Conservation (phyloP, 345 rosid genomes). For the Eucalyptus pumila region DNA sequence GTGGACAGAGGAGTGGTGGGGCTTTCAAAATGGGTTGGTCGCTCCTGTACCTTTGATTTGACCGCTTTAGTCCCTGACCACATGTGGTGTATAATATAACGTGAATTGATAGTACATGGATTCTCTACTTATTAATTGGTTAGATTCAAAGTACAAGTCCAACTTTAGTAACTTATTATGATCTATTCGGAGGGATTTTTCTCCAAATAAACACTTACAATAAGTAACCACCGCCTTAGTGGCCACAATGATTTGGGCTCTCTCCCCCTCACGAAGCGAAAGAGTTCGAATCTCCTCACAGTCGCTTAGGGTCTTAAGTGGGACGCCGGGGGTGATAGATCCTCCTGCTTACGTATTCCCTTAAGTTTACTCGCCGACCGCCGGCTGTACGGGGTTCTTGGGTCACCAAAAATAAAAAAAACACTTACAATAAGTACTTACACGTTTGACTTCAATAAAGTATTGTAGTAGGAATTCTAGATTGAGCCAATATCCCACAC, state of each 20-base stretch:
- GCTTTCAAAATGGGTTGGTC: not conserved
- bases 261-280: too few relatives aligned
- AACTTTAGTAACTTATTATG: not conserved
- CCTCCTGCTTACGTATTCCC: too few relatives aligned
- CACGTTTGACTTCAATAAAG: not conserved
- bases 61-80: not conserved
- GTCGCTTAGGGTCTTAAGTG: too few relatives aligned
- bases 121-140: not conserved
- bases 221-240: not conserved
- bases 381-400: too few relatives aligned
- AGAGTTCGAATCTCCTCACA: too few relatives aligned
- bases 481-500: not conserved
- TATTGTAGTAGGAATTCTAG: not conserved
- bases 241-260: too few relatives aligned
- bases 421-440: not conserved
- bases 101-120: not conserved
- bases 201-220: not conserved
- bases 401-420: too few relatives aligned
- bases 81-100: not conserved
- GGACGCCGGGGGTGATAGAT: too few relatives aligned
- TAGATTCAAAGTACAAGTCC: not conserved
- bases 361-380: too few relatives aligned
- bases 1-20: not conserved
- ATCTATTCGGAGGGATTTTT: not conserved
- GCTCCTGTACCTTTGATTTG: not conserved